Base-by-base conservation (phyloP, 2,329 filamentous ascomycete species). In the Lecanicillium sp. region DNA sequence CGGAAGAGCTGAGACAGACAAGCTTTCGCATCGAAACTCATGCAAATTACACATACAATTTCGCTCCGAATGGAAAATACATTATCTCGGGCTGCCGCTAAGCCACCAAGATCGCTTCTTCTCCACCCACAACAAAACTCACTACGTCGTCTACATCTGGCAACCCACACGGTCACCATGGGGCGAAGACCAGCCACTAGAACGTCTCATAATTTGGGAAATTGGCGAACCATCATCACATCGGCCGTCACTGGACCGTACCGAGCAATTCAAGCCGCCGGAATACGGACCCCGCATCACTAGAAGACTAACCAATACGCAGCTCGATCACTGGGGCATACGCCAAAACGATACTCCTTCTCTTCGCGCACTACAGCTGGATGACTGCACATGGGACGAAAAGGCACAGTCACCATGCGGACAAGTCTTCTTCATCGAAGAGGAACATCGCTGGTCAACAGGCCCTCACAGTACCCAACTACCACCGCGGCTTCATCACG, bases 141-240 rank as follows among this genome's bases (percentile, higher is more conserved):
- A 81, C 51, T 81, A 80, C 54, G 73, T 66, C 29, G 60, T 79
- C 12, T 81, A 80, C 53, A 63, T 73, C 19, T 80, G 75, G 75
- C 73, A 79, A 47, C 68, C 72, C 3, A 72, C 71, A 45, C 68
- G 68, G 33, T 70, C 69, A 32, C 60, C 70, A 28, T 75, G 71
- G 60, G 67, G 68, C 27, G 70, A 76, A 37, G 70, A 75, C 47
- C 66, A 70, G 11, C 74, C 74, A 0, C 65, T 75, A 13, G 77
- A 81, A 51, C 65, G 69, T 25, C 57, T 81, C 19, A 67, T 66
- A 13, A 59, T 81, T 9, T 81, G 75, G 75, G 70, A 80, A 39
- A 73, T 81, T 29, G 68, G 69, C 3, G 55, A 57, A 0, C 57
- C 65, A 2, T 71, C 68, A 4, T 29, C 56, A 1, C 73, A 75